These are phyloP conservation scores for Dunaliella primolecta DNA, from an alignment of 139 green algal species.

Conservation along the genomic window DNA sequence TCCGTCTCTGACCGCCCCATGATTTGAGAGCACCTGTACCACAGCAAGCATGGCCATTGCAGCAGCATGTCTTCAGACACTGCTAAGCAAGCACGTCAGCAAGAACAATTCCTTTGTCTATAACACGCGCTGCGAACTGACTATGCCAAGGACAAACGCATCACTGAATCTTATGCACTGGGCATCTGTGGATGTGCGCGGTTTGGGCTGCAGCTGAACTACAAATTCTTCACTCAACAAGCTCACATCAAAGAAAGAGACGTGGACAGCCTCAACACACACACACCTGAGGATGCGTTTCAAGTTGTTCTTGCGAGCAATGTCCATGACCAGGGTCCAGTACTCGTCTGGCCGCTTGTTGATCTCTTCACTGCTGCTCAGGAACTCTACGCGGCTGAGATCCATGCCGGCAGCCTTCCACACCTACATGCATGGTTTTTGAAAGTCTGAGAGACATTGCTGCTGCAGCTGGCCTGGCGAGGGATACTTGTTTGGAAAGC, in stretches of 20 bases:
- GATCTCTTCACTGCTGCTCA: slow-evolving; percentile 75
- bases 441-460: background rate
- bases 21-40: slow-evolving; percentile 83
- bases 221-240: too few species aligned
- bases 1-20: slow-evolving; percentile 95
- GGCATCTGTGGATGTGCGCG: background rate
- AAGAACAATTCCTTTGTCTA: too few species aligned
- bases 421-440: slow-evolving; percentile 68
- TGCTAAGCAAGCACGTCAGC: too few species aligned
- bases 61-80: too few species aligned
- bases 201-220: too few species aligned
- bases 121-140: too few species aligned
- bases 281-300: slow-evolving; percentile 77
- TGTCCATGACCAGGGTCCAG: slow-evolving; percentile 90
- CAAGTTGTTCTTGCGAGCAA: slow-evolving; percentile 83
- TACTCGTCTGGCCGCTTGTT: slow-evolving; percentile 77
- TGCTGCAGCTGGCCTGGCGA: background rate
- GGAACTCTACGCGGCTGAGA: slow-evolving; percentile 78
- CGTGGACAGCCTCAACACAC: too few species aligned
- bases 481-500: background rate
- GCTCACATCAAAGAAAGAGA: too few species aligned
- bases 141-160: background rate
- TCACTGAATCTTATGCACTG: background rate
- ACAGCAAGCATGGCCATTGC: too few species aligned
- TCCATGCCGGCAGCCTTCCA: slow-evolving; percentile 99